These are phyloP conservation scores for Saccharum officinarum DNA, from an alignment of 176 grass and related monocot species.

Conservation along the genomic window DNA sequence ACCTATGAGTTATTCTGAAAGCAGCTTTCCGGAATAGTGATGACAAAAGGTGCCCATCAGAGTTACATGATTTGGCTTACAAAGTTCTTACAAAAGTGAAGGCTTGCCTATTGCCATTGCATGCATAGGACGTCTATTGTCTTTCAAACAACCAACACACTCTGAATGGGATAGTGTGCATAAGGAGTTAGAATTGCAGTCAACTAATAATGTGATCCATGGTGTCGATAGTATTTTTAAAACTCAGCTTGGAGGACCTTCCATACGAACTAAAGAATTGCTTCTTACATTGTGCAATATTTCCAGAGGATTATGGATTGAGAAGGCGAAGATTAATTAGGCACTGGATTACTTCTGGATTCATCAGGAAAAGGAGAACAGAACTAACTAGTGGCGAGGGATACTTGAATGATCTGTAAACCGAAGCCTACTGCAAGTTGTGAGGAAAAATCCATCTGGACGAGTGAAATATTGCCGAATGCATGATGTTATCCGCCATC, in stretches of 20 bases:
- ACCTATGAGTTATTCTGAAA: constrained; percentile 1
- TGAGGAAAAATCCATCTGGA: too few relatives aligned
- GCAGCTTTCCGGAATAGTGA: not conserved
- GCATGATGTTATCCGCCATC: too few relatives aligned
- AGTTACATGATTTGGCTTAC: not conserved
- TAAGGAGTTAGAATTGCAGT: not conserved
- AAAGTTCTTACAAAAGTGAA: not conserved
- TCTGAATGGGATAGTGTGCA: not conserved
- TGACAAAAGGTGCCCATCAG: not conserved
- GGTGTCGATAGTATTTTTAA: not conserved
- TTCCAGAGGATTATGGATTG: not conserved
- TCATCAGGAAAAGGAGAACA: not conserved
- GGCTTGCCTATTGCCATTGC: constrained; percentile 27
- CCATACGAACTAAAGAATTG: not conserved
- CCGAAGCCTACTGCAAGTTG: too few relatives aligned
- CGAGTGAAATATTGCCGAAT: too few relatives aligned
- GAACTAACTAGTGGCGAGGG: too few relatives aligned
- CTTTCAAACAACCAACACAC: not conserved
- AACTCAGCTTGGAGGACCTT: not conserved
- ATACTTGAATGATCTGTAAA: too few relatives aligned
- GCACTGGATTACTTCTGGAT: not conserved
- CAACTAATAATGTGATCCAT: not conserved
- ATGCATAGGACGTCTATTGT: not conserved
- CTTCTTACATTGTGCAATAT: not conserved
- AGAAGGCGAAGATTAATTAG: not conserved